These are phyloP conservation scores for Termitomyces sp. DNA, from an alignment of 768 basidiomycete genomes.

Conservation along the genomic window DNA sequence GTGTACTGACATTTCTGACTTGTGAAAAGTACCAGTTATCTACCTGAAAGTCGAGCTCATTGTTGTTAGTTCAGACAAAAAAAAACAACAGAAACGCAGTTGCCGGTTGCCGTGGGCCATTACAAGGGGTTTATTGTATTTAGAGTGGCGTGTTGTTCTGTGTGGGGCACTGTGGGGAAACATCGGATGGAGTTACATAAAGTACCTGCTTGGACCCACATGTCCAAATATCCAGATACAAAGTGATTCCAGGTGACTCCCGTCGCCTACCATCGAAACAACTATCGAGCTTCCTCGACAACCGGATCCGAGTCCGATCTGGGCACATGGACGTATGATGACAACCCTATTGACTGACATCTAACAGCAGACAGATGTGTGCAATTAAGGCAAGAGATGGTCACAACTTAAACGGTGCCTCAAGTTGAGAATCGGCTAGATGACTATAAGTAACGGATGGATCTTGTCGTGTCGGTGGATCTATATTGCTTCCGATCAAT, in stretches of 20 bases:
- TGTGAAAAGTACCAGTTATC: not conserved
- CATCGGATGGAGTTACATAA: not conserved
- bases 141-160: not conserved
- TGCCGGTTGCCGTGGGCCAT: not conserved
- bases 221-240: not conserved
- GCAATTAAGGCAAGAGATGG: not conserved
- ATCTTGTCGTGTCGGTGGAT: not conserved
- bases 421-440: not conserved
- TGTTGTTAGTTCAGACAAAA: not conserved
- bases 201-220: slow-evolving; percentile 1
- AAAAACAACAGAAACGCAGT: not conserved
- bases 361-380: not conserved
- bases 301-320: not conserved
- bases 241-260: too few species aligned
- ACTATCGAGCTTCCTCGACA: not conserved
- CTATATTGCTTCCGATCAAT: not conserved
- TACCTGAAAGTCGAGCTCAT: not conserved
- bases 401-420: not conserved
- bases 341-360: not conserved
- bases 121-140: not conserved
- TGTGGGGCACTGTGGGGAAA: not conserved
- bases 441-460: not conserved
- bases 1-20: not conserved
- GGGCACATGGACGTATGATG: not conserved
- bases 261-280: too few species aligned